Evolutionary conservation across 352 stramenopile species (phyloP), one percentile per base, ranked within the genome.

Genomic region (Phytophthora agathidicida): DNA sequence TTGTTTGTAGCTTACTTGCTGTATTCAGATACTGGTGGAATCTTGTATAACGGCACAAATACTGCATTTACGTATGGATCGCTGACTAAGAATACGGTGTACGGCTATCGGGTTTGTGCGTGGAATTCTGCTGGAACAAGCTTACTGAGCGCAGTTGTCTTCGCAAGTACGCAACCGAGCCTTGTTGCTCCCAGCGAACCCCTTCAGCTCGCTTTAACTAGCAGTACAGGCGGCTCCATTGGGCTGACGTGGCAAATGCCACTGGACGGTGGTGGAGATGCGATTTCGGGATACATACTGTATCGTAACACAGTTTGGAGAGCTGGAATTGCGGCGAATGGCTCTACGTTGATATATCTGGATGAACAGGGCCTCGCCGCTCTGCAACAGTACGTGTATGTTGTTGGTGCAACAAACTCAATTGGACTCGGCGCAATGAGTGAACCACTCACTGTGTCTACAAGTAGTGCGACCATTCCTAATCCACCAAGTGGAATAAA

Each of bases 81-180:
- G 0, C 36, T 90, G 16, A 46, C 20, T 5, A 64, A 60, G 3
- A 80, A 73, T 20, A 83, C 73, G 11, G 58, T 55, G 16, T 88
- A 90, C 32, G 53, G 60, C 1, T 90, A 88, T 48, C 50, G 41
- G 1, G 44, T 87, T 11, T 37, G 45, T 2, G 66, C 80, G 5
- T 80, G 53, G 31, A 90, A 90, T 53, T 42, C 50, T 1, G 67
- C 51, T 7, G 80, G 80, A 7, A 68, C 71, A 5, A 87, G 77
- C 42, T 3, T 17, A 5, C 37, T 17, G 5, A 84, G 61, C 19
- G 10, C 36, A 0, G 1, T 59, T 1, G 39, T 81, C 0, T 48
- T 45, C 33, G 60, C 36, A 9, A 52, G 32, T 23, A 90, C 77
- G 0, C 39, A 50, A 20, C 31, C 23, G 3, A 42, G 9, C 0